Conservation (phyloP, 1,139 yeast species). For the Magnusiomyces magnusii region DNA sequence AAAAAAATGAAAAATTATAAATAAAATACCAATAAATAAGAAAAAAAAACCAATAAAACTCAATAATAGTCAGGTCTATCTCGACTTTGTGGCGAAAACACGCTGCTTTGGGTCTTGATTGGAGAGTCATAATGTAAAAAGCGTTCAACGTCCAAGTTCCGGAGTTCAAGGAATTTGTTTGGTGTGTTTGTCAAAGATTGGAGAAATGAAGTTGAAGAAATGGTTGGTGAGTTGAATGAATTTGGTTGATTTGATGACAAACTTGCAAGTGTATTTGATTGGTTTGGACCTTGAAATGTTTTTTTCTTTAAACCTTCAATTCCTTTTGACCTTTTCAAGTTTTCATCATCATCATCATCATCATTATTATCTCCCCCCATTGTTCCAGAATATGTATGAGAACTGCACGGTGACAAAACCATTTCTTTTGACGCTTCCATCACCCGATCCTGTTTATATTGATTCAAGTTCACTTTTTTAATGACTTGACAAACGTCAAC, state of each 20-base stretch:
- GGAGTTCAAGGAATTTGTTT: constrained; percentile 9
- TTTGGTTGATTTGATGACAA: no score
- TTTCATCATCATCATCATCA: not conserved
- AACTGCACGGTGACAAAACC: no score
- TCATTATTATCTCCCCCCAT: not conserved
- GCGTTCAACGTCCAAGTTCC: constrained; percentile 12
- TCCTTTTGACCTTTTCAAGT: not conserved
- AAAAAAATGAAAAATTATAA: not conserved
- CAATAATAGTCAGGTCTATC: constrained; percentile 1
- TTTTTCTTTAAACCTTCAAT: no score
- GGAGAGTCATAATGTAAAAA: constrained; percentile 26
- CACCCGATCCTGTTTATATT: no score
- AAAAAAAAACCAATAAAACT: no score
- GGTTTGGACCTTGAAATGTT: no score
- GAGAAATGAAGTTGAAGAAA: not conserved
- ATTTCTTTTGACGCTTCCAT: no score
- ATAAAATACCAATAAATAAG: not conserved
- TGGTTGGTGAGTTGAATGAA: no score
- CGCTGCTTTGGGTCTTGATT: constrained; percentile 26
- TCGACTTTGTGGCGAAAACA: constrained; percentile 22
- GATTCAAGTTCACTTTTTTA: no score
- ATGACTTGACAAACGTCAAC: no score
- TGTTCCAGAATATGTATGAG: not conserved
- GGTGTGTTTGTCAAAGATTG: not conserved
- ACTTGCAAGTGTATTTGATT: no score